Evolutionary conservation across 805 yeast genomes (phyloP), one percentile per base, ranked within the genome.

Genomic region (Lipomyces anomalus): DNA sequence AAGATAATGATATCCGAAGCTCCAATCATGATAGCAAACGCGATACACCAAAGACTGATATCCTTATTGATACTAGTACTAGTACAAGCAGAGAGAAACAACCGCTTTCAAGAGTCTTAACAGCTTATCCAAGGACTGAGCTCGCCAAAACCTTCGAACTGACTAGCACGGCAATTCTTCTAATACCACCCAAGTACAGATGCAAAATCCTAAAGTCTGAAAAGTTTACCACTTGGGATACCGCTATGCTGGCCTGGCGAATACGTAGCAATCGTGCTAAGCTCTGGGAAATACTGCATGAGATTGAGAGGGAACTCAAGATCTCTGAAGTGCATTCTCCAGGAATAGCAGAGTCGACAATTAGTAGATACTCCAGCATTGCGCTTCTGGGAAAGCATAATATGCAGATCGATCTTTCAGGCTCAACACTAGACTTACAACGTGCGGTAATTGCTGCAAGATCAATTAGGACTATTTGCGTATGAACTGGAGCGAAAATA

Each of bases 371-470:
- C 11, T 17, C 23, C 9, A 40, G 47, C 1, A 9, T 43, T 24
- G n/a, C 24, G 11, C 37, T 46, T 6, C 48, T 43, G 17, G 35
- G 47, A 21, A 35, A 35, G 24, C 20, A 18, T 7, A 40, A 46
- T 24, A 16, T 46, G n/a, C 30, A 28, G 6, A 6, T 46, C 20
- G 9, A 24, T 7, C 35, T 46, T 21, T 46, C 41, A 11, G 43
- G 35, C 16, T 46, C 49, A 11, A 42, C 42, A 16, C 24, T 46
- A n/a, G 49, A 46, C 28, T 32, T 46, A 26, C 22, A 46, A 22
- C 48, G 49, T 13, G 49, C 49, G n/a, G 45, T 46, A 16, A 18
- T 35, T 4, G 49, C 49, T 13, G 26, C 40, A 32, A 23, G 42
- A 16, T n/a, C 33, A 18, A 40, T 44, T 16, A 21, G 45, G 5